phyloP scores from a whole-genome alignment of 352 stramenopile genomes.

The Aphanomyces astaci region DNA sequence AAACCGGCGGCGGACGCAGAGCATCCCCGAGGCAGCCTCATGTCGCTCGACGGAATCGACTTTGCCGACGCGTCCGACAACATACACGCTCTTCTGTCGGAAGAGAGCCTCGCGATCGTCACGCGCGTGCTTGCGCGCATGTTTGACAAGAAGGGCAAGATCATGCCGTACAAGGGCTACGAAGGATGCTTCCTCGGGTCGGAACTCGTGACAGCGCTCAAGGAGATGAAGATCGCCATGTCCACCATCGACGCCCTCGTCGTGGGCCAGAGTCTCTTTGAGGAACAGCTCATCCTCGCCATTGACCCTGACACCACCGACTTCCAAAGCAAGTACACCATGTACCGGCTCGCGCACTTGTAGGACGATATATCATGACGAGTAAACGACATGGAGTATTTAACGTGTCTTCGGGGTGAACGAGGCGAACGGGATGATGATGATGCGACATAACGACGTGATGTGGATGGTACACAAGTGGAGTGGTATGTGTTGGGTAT shows the following conservation, averaged over 20 bases:
- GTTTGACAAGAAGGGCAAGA: conserved; percentile 83
- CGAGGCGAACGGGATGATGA: neutral
- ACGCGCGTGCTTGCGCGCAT: conserved; percentile 66
- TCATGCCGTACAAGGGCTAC: conserved; percentile 82
- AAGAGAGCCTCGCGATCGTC: conserved; percentile 57
- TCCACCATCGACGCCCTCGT: conserved; percentile 73
- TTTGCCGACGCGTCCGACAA: conserved; percentile 66
- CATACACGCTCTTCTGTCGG: conserved; percentile 74
- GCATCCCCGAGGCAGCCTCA: conserved; percentile 34
- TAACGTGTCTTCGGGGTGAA: neutral
- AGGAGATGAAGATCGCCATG: conserved; percentile 57
- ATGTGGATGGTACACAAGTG: neutral
- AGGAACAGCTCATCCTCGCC: conserved; percentile 71
- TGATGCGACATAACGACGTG: neutral
- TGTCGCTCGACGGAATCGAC: conserved; percentile 53
- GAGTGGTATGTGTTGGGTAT: too few species aligned
- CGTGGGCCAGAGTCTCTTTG: conserved; percentile 66
- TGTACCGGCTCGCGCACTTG: conserved; percentile 64
- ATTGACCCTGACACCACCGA: conserved; percentile 57
- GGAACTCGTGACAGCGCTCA: conserved; percentile 76
- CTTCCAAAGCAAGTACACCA: conserved; percentile 84
- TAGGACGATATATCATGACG: neutral
- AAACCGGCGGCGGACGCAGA: too few species aligned
- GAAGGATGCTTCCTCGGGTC: conserved; percentile 72
- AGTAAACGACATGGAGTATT: conserved; percentile 3